Conservation (phyloP, 2,329 filamentous ascomycete genomes). For the Aspergillus clavatus region DNA sequence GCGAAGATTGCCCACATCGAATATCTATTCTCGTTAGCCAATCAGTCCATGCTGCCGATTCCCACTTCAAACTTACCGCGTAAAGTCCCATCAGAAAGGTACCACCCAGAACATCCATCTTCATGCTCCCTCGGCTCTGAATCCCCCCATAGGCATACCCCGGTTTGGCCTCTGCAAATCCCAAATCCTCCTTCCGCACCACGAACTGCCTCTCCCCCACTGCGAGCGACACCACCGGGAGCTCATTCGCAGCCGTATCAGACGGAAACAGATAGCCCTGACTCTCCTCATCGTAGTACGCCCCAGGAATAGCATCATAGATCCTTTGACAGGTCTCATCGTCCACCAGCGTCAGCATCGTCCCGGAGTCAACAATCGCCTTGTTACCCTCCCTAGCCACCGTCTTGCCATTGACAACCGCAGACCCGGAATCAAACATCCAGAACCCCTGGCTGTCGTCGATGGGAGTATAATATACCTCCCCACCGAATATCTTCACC, state of each 20-base stretch:
- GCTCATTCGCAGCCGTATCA: slow-evolving; percentile 45
- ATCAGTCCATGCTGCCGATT: no score
- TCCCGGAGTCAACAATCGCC: slow-evolving; percentile 68
- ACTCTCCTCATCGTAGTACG: slow-evolving; percentile 50
- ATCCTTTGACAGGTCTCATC: slow-evolving; percentile 58
- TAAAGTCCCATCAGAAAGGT: slow-evolving; percentile 63
- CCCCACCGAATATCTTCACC: slow-evolving; percentile 49
- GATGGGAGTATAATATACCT: slow-evolving; percentile 57
- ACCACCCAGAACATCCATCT: slow-evolving; percentile 61
- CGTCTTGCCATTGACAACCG: slow-evolving; percentile 53
- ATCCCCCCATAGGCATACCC: slow-evolving; percentile 60
- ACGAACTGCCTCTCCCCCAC: slow-evolving; percentile 58
- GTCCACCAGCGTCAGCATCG: slow-evolving; percentile 61
- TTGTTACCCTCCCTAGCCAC: slow-evolving; percentile 53
- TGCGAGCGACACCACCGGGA: slow-evolving; percentile 60
- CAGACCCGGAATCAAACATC: slow-evolving; percentile 57
- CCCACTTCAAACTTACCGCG: slow-evolving; percentile 51
- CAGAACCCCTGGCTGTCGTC: slow-evolving; percentile 65
- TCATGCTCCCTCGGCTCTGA: slow-evolving; percentile 56
- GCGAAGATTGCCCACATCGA: slow-evolving; percentile 57
- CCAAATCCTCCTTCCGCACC: slow-evolving; percentile 60
- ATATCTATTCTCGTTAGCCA: slow-evolving; percentile 43
- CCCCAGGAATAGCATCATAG: slow-evolving; percentile 60
- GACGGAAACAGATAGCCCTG: slow-evolving; percentile 64
- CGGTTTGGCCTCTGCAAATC: slow-evolving; percentile 53